Evolutionary conservation across 768 basidiomycete genomes (phyloP), one percentile per base, ranked within the genome.

Genomic region (Stropharia rugosoannulata): DNA sequence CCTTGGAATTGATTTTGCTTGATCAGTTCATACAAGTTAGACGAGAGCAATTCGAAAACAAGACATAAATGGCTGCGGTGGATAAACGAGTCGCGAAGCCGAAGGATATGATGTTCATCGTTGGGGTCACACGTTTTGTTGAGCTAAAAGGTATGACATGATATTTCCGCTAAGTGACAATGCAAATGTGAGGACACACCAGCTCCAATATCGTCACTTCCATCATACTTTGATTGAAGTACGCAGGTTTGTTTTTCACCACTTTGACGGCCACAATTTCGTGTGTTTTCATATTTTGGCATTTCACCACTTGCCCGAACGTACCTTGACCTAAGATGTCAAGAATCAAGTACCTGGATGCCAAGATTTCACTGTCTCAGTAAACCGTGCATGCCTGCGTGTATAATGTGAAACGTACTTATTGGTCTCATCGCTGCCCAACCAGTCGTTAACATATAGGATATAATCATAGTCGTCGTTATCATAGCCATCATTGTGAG

Each of bases 161-260:
- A 15, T 44, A 3, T 44, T 29, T 5, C 6, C 12, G n/a, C n/a
- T n/a, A 27, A 36, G 11, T 5, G 44, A 47, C 32, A 49, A 54
- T n/a, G 40, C 27, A 25, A 3, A 12, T 11, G 12, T 42, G n/a
- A 52, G 41, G 6, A 81, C 91, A 58, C 53, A 95, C 95, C 74
- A 98, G 76, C 70, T 98, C 94, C 43, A 99, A 78, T 58, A 99
- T 98, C 1, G 95, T 97, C 25, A 98, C 96, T 73, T 99, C 97
- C 97, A 99, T 99, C 91, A 97, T 98, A 71, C 90, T 93, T 74
- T 99, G 97, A 68, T 98, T 98, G 73, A 97, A 95, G 76, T 99
- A 99, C 0, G 97, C 97, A 5, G 96, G 97, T 73, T 98, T 99
- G 73, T 99, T 99, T 79, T 99, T 99, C 62, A 99, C 94, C 7